Conservation (phyloP, 2,329 filamentous ascomycete species). For the Hymenoscyphus occultus region DNA sequence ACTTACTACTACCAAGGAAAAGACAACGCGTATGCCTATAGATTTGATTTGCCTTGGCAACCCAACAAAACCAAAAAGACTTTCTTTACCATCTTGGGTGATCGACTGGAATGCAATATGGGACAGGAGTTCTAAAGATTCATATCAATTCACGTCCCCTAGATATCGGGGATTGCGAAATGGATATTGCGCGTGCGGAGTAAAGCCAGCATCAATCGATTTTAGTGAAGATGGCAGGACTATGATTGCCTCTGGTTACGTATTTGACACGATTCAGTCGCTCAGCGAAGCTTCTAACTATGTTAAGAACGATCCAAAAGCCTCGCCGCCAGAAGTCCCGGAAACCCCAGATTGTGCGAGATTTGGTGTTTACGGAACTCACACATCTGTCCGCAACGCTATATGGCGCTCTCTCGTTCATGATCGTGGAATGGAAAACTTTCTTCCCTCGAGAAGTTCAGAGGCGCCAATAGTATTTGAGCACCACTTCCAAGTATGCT, state of each 20-base stretch:
- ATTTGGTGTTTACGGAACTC: neutral
- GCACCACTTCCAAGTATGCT: neutral
- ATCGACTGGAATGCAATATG: neutral
- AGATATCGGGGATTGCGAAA: neutral
- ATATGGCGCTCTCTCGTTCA: neutral
- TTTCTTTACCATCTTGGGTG: neutral
- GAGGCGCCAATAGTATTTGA: neutral
- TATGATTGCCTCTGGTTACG: neutral
- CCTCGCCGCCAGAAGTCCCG: neutral
- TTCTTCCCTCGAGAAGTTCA: fast-evolving
- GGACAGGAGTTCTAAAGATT: neutral
- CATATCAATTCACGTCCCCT: neutral
- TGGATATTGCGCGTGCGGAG: neutral
- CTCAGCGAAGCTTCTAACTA: neutral
- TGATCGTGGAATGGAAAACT: neutral
- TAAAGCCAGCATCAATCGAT: neutral
- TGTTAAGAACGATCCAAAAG: neutral
- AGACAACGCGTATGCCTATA: neutral
- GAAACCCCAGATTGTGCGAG: neutral
- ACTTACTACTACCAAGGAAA: neutral
- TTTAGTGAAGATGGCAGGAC: neutral
- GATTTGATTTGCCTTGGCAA: neutral
- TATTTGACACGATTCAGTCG: neutral
- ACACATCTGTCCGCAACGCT: neutral
- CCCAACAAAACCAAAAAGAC: neutral